Conservation (phyloP, 352 stramenopile species). For the Globisporangium uncinulatum region DNA sequence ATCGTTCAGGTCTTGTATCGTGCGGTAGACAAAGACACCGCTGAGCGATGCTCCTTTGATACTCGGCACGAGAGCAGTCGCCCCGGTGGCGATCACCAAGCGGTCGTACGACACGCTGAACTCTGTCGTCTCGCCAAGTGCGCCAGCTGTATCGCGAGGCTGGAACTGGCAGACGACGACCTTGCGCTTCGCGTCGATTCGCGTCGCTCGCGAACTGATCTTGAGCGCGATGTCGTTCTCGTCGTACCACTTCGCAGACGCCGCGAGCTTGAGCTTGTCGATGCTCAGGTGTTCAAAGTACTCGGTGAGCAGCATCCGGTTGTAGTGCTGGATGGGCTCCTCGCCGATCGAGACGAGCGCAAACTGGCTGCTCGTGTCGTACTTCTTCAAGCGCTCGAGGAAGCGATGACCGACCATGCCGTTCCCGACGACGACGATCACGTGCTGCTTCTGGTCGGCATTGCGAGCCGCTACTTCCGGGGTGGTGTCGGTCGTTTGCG, state of each 20-base stretch:
- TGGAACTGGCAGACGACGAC: constrained; percentile 43
- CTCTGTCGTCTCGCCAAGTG: constrained; percentile 21
- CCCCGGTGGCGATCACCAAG: constrained; percentile 87
- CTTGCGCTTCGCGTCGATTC: constrained; percentile 75
- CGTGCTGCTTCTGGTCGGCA: constrained; percentile 23
- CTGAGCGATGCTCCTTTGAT: constrained; percentile 76
- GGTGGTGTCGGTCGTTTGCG: background rate
- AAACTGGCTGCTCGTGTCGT: constrained; percentile 53
- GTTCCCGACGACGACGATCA: constrained; percentile 88
- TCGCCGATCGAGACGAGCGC: constrained; percentile 90
- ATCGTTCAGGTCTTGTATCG: constrained; percentile 87
- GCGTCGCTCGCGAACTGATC: constrained; percentile 66
- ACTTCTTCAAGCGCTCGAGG: constrained; percentile 69
- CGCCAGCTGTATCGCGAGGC: background rate
- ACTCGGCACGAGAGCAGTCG: constrained; percentile 80
- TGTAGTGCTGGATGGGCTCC: constrained; percentile 88
- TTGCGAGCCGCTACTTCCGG: background rate
- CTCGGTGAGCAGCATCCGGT: constrained; percentile 89
- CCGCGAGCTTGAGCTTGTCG: constrained; percentile 79
- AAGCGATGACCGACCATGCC: constrained; percentile 90
- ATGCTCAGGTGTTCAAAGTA: constrained; percentile 92
- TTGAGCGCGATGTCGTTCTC: constrained; percentile 77
- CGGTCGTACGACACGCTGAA: constrained; percentile 79
- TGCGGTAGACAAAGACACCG: constrained; percentile 93
- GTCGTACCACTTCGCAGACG: constrained; percentile 78